Percentiles rank a stretch among this genome's conserved stretches.
Conservation (phyloP, 352 stramenopile genomes). For the Lagenidium sp. region DNA sequence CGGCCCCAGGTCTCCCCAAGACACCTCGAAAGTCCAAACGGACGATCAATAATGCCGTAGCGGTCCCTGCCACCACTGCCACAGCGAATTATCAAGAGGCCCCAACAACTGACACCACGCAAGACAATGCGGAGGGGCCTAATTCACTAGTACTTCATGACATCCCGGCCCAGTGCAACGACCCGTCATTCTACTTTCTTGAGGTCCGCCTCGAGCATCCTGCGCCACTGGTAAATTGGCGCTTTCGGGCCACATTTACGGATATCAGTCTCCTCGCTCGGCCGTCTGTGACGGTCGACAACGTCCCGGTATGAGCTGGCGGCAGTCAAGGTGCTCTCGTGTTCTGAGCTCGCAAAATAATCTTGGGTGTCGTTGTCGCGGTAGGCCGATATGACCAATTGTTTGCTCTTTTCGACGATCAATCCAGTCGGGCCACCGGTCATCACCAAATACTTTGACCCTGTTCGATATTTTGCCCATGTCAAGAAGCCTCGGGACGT, state of each 20-base stretch:
- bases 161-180: slow-evolving; percentile 4
- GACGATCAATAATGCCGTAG: too few species aligned
- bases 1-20: not conserved
- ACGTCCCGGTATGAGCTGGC: slow-evolving; percentile 20
- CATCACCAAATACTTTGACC: slow-evolving; percentile 23
- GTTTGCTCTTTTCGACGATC: slow-evolving; percentile 23
- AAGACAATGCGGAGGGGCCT: not conserved
- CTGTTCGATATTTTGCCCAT: slow-evolving; percentile 31
- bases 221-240: slow-evolving; percentile 23
- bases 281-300: slow-evolving; percentile 23
- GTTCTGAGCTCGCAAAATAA: not conserved
- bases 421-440: too few species aligned
- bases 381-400: slow-evolving; percentile 37
- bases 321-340: not conserved
- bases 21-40: not conserved
- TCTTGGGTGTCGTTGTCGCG: not conserved
- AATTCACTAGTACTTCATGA: not conserved
- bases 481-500: slow-evolving; percentile 31
- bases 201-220: slow-evolving; percentile 38
- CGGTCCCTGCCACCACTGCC: too few species aligned
- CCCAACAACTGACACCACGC: not conserved
- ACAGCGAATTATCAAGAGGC: too few species aligned
- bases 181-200: slow-evolving; percentile 38
- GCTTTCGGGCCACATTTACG: slow-evolving; percentile 35
- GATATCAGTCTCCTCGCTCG: slow-evolving; percentile 20